These are phyloP conservation scores for Phytophthora hibernalis DNA, from an alignment of 352 stramenopile species.

Conservation along the genomic window DNA sequence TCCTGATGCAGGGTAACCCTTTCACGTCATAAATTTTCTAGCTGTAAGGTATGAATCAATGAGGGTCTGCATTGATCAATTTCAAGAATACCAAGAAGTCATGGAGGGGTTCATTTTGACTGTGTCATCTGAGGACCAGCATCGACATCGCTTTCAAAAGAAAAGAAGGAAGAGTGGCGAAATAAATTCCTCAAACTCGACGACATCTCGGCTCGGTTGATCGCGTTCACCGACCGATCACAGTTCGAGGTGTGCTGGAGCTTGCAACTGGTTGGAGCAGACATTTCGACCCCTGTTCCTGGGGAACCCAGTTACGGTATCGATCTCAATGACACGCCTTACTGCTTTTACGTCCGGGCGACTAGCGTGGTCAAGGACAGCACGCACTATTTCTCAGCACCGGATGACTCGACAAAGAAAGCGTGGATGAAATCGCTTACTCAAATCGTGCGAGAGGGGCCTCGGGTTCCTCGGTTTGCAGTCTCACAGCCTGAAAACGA, in stretches of 20 bases:
- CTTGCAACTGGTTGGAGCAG: conserved; percentile 50
- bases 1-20: conserved; percentile 12
- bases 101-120: conserved; percentile 67
- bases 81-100: background rate
- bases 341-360: conserved; percentile 70
- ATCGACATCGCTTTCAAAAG: conserved; percentile 14
- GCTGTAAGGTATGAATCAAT: background rate
- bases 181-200: conserved; percentile 66
- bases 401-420: conserved; percentile 59
- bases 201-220: conserved; percentile 68
- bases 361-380: conserved; percentile 44
- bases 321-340: conserved; percentile 53
- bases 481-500: conserved; percentile 40
- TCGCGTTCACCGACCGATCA: conserved; percentile 60
- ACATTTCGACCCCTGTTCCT: conserved; percentile 66
- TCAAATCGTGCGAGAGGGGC: conserved; percentile 53
- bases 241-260: conserved; percentile 62
- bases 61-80: background rate
- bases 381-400: conserved; percentile 48
- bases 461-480: conserved; percentile 48
- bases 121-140: conserved; percentile 35
- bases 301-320: conserved; percentile 57
- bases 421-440: conserved; percentile 58
- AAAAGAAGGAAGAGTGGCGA: conserved; percentile 56
- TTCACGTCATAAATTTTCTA: background rate